phyloP scores from a whole-genome alignment of 179 eudicot genomes.

The Silene noctiflora region DNA sequence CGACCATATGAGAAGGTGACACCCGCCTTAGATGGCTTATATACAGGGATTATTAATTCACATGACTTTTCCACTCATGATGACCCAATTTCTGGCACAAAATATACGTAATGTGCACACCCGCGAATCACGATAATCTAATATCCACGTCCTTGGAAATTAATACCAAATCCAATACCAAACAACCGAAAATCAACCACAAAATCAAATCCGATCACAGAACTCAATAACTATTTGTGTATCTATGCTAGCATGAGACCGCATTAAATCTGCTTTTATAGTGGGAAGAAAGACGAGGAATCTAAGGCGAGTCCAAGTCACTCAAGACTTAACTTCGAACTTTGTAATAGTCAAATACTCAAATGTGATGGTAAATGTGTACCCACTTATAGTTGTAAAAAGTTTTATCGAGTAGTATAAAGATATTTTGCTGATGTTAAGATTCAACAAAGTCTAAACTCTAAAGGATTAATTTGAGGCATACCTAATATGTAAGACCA shows the following conservation, averaged over 20 bases:
- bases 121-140: not conserved
- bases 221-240: not conserved
- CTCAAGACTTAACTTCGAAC: too few species aligned
- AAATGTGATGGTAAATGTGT: too few species aligned
- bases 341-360: too few species aligned
- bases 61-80: not conserved
- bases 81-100: not conserved
- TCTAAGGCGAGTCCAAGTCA: too few species aligned
- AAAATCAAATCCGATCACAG: not conserved
- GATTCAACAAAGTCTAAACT: not conserved
- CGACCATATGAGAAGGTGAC: not conserved
- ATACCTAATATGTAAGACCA: not conserved
- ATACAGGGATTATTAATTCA: not conserved
- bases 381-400: too few species aligned
- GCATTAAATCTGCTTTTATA: too few species aligned
- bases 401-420: too few species aligned
- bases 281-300: too few species aligned
- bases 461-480: not conserved
- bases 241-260: not conserved
- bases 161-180: not conserved
- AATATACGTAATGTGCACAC: not conserved
- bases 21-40: not conserved
- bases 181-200: not conserved
- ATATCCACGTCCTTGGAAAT: not conserved
- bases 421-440: not conserved